Evolutionary conservation across 2,329 filamentous ascomycete species (phyloP).

Genomic region (Xylariaceae sp.): DNA sequence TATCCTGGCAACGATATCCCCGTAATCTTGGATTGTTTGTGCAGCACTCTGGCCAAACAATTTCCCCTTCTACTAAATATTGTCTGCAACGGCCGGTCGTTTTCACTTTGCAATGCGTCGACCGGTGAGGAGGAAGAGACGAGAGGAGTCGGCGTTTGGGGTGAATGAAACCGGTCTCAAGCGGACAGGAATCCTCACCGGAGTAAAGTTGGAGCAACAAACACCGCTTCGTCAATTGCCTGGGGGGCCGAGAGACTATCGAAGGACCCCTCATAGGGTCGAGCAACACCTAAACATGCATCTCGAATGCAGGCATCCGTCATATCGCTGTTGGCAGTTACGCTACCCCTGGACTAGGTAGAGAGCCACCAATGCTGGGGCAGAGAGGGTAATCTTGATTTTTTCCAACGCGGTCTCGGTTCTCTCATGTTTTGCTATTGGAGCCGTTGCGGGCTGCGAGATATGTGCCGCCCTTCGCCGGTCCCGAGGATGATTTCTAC

Average conservation of each 20-base stretch:
- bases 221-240: constrained; percentile 9
- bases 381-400: not conserved
- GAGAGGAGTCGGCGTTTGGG: constrained; percentile 6
- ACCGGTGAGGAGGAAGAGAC: constrained; percentile 6
- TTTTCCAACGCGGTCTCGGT: constrained; percentile 3
- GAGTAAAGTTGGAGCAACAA: not conserved
- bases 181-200: not conserved
- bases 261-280: constrained; percentile 10
- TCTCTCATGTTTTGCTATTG: constrained; percentile 1
- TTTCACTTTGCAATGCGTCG: not conserved
- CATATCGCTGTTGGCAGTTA: constrained; percentile 3
- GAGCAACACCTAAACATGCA: constrained; percentile 23
- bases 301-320: constrained; percentile 20
- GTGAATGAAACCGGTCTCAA: constrained; percentile 8
- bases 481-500: not conserved
- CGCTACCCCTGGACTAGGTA: constrained; percentile 2
- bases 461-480: not conserved
- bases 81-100: not conserved
- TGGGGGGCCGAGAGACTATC: not conserved
- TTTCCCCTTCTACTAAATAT: not conserved
- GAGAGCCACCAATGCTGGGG: not conserved
- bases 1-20: not conserved
- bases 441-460: not conserved
- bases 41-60: not conserved
- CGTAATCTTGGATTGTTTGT: not conserved